Conservation (phyloP, 73 alveolate species). For the Durusdinium trenchii region DNA sequence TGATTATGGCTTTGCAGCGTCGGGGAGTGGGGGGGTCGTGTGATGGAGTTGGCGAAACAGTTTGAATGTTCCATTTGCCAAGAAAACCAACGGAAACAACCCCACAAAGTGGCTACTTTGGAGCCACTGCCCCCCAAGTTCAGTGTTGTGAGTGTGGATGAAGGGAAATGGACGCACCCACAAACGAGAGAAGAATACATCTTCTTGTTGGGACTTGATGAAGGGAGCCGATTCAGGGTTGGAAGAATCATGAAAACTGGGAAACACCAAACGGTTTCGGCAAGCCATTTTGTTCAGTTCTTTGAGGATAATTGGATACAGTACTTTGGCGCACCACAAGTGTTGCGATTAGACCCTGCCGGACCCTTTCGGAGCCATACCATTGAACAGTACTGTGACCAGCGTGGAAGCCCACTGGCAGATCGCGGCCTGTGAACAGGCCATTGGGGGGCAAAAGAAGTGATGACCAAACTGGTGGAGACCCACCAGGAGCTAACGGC, state of each 20-base stretch:
- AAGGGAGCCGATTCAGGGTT: not conserved
- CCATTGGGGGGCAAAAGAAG: not conserved
- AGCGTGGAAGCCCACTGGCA: slow-evolving; percentile 17
- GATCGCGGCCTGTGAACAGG: not conserved
- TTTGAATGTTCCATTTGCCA: not conserved
- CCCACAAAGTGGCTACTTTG: not conserved
- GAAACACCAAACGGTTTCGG: slow-evolving; percentile 6
- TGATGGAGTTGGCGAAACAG: not conserved
- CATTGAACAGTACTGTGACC: not conserved
- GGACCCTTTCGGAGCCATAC: not conserved
- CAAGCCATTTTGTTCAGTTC: not conserved
- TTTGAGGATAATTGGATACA: not conserved
- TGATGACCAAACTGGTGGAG: not conserved
- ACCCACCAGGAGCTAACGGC: not conserved
- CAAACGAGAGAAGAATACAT: not conserved
- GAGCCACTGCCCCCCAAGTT: not conserved
- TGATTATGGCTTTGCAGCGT: not conserved
- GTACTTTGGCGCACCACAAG: not conserved
- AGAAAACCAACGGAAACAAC: not conserved
- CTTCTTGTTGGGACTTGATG: not conserved
- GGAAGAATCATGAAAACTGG: not conserved
- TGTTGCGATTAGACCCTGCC: slow-evolving; percentile 10
- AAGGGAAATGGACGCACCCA: slow-evolving; percentile 11
- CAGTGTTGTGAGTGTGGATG: not conserved
- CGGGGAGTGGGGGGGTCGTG: not conserved